Evolutionary conservation across 164 flowering plant genomes (phyloP).

Genomic region (Vitis amurensis): DNA sequence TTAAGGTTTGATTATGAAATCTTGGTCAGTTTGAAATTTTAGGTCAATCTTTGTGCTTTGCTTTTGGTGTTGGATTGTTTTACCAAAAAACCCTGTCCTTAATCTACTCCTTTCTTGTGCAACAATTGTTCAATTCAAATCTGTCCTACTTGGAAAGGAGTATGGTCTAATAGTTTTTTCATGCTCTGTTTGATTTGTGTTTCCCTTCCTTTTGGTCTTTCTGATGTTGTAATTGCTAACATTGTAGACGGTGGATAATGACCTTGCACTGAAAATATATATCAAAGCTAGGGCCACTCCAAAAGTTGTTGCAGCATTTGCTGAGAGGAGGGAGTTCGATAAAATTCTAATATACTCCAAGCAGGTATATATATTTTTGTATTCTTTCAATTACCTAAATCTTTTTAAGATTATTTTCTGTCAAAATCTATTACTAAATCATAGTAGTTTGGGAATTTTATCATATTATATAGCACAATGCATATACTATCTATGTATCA

Average conservation of each 20-base stretch:
- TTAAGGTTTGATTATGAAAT: conserved; percentile 62
- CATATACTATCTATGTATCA: too few species aligned
- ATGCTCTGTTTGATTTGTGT: not conserved
- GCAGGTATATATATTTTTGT: conserved; percentile 51
- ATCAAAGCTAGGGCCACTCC: conserved; percentile 99
- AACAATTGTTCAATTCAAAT: too few species aligned
- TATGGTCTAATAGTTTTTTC: not conserved
- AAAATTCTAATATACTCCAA: conserved; percentile 97
- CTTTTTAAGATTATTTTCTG: not conserved
- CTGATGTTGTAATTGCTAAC: conserved; percentile 14
- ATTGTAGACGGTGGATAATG: conserved; percentile 95
- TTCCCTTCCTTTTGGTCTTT: not conserved
- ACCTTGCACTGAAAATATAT: conserved; percentile 94
- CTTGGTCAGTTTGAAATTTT: not conserved
- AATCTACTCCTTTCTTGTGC: too few species aligned
- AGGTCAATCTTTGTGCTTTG: not conserved
- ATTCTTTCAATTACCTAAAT: not conserved
- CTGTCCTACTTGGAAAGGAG: too few species aligned
- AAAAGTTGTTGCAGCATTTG: conserved; percentile 99
- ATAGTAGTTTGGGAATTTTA: too few species aligned
- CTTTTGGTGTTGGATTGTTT: not conserved
- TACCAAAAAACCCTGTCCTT: not conserved
- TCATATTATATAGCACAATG: too few species aligned
- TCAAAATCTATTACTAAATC: too few species aligned
- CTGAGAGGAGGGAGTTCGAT: conserved; percentile 97